These are phyloP conservation scores for Pochonia chlamydosporia DNA, from an alignment of 2,329 filamentous ascomycete genomes.

Conservation along the genomic window DNA sequence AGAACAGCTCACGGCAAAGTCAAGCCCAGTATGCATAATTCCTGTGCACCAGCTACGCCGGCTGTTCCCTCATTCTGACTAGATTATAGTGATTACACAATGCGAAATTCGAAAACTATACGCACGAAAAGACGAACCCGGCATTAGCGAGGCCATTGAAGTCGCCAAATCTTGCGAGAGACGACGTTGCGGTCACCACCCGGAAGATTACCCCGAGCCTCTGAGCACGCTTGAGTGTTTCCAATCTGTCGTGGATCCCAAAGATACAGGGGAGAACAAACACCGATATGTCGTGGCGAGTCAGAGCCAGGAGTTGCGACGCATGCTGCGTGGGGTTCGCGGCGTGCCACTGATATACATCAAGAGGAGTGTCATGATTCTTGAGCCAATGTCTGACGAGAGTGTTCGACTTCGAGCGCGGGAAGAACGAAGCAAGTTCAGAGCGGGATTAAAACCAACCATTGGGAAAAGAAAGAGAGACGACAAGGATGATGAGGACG, in stretches of 20 bases:
- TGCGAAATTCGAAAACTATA: constrained; percentile 79
- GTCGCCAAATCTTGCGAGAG: constrained; percentile 71
- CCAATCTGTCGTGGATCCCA: constrained; percentile 70
- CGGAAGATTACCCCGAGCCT: constrained; percentile 64
- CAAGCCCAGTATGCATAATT: constrained; percentile 60
- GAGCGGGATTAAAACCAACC: constrained; percentile 56
- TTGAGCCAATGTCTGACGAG: constrained; percentile 66
- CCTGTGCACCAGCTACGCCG: neutral
- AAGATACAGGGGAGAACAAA: constrained; percentile 65
- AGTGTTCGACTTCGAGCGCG: constrained; percentile 57
- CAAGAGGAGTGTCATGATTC: constrained; percentile 66
- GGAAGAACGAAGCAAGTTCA: constrained; percentile 71
- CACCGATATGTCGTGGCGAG: constrained; percentile 73
- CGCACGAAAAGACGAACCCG: constrained; percentile 49
- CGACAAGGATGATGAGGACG: constrained; percentile 30
- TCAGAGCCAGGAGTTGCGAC: constrained; percentile 61
- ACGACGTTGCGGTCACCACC: constrained; percentile 72
- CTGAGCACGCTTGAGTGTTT: constrained; percentile 66
- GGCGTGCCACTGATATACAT: constrained; percentile 77
- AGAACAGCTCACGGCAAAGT: constrained; percentile 81
- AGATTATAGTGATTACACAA: constrained; percentile 63
- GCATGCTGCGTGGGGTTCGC: constrained; percentile 57
- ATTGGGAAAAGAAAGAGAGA: constrained; percentile 46
- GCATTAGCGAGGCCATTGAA: constrained; percentile 57
- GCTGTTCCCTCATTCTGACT: constrained; percentile 14